Evolutionary conservation across 495 filamentous ascomycete genomes (phyloP).

Genomic region (Clohesyomyces aquaticus): DNA sequence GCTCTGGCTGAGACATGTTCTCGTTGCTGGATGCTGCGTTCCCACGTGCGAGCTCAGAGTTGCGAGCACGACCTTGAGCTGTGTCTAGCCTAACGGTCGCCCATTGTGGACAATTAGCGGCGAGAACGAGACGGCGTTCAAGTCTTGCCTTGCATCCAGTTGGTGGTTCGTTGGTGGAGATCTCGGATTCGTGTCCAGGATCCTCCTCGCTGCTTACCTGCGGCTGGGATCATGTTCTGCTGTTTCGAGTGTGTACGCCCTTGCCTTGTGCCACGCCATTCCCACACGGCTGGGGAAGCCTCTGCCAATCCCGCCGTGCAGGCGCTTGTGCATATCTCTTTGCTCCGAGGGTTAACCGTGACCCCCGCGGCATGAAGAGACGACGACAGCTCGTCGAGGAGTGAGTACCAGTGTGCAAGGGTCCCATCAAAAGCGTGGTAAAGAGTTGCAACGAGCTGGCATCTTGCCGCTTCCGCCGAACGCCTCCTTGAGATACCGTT

Average conservation of each 20-base stretch:
- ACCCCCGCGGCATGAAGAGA: background rate
- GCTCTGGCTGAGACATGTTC: background rate
- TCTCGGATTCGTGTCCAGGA: background rate
- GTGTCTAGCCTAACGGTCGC: no score
- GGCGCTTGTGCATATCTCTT: background rate
- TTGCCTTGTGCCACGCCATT: background rate
- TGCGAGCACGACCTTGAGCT: no score
- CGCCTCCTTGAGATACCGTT: no score
- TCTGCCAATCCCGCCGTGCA: background rate
- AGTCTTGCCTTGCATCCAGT: background rate
- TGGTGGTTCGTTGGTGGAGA: background rate
- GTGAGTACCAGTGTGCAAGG: background rate
- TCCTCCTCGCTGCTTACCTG: no score
- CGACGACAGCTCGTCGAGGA: no score
- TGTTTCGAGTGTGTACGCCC: background rate
- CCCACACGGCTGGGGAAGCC: background rate
- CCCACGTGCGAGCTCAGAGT: background rate
- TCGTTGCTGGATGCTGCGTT: background rate
- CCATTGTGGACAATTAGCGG: no score
- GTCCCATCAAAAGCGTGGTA: background rate
- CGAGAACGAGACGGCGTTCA: no score
- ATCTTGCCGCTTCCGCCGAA: background rate
- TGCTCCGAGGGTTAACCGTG: background rate
- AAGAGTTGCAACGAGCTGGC: background rate
- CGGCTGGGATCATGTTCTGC: no score